Conservation (phyloP, 2,329 filamentous ascomycete genomes). For the Dactylella cylindrospora region DNA sequence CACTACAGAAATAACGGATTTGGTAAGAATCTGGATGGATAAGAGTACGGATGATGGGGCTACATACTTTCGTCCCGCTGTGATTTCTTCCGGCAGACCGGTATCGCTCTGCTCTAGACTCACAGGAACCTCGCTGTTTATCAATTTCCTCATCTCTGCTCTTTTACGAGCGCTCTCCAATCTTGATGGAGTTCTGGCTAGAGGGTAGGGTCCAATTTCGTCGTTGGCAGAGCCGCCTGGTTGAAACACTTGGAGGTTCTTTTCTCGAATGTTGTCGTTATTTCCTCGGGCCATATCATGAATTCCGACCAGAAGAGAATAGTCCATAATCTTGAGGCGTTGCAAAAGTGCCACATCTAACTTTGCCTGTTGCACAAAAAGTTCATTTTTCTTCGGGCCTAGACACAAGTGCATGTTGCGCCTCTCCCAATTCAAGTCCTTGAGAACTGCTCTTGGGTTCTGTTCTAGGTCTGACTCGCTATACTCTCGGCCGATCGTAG, state of each 20-base stretch:
- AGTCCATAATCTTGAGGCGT: conserved; percentile 95
- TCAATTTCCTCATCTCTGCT: conserved; percentile 83
- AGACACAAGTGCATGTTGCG: conserved; percentile 82
- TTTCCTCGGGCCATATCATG: conserved; percentile 89
- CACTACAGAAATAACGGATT: conserved; percentile 55
- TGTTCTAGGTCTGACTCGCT: conserved; percentile 81
- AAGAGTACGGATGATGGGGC: conserved; percentile 5
- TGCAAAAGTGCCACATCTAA: conserved; percentile 84
- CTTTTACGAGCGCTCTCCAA: conserved; percentile 89
- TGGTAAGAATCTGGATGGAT: conserved; percentile 42
- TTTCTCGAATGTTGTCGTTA: conserved; percentile 85
- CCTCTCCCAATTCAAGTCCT: conserved; percentile 94
- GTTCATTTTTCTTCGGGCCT: conserved; percentile 79
- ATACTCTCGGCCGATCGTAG: conserved; percentile 89
- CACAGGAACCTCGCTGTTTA: conserved; percentile 89
- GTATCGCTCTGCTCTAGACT: conserved; percentile 80
- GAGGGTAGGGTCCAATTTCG: conserved; percentile 63
- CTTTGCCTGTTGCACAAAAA: conserved; percentile 86
- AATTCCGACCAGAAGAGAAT: conserved; percentile 90
- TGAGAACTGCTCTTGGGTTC: conserved; percentile 89
- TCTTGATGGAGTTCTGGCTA: conserved; percentile 89
- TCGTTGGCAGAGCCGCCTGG: conserved; percentile 63
- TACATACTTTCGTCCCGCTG: conserved; percentile 45
- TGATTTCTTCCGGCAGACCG: conserved; percentile 85
- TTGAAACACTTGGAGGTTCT: conserved; percentile 71